A percentile compares a stretch with the other conserved stretches of the same genome.
These are phyloP conservation scores for Paracamarosporium sp. DNA, from an alignment of 2,329 filamentous ascomycete species.

Conservation along the genomic window DNA sequence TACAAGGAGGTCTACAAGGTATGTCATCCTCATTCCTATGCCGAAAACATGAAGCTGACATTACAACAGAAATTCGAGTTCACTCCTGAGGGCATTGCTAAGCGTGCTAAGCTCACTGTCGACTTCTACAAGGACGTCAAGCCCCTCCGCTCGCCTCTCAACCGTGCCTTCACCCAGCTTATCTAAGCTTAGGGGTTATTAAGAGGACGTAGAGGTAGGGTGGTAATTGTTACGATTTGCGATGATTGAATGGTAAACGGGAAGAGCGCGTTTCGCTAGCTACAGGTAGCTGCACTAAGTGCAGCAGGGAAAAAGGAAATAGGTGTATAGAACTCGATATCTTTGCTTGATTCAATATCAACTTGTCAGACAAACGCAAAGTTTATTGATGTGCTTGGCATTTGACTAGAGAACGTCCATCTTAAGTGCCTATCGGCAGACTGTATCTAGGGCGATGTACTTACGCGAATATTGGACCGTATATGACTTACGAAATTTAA, in stretches of 20 bases:
- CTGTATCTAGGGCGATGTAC: too few relatives aligned
- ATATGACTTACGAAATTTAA: too few relatives aligned
- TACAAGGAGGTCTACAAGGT: constrained; percentile 98
- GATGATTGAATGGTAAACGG: constrained; percentile 1
- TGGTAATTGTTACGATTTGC: constrained; percentile 6
- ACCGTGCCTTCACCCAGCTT: constrained; percentile 97
- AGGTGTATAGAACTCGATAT: constrained; percentile 17
- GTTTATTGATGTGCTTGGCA: background rate
- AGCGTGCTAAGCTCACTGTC: constrained; percentile 89
- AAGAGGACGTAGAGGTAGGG: background rate
- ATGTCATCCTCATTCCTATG: constrained; percentile 23
- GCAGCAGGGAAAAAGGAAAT: constrained; percentile 4
- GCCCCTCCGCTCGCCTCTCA: constrained; percentile 86
- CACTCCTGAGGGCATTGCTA: constrained; percentile 93
- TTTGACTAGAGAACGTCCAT: too few relatives aligned
- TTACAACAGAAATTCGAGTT: constrained; percentile 93
- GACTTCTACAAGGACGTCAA: constrained; percentile 98
- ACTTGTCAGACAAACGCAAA: background rate
- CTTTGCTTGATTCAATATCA: background rate
- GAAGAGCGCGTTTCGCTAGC: background rate
- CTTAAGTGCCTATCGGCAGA: too few relatives aligned
- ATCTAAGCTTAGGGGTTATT: constrained; percentile 66
- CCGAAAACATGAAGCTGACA: constrained; percentile 50
- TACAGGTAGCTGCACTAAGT: background rate
- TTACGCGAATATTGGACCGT: too few relatives aligned